Conservation (phyloP, 495 filamentous ascomycete species). For the Thermochaetoides thermophila region DNA sequence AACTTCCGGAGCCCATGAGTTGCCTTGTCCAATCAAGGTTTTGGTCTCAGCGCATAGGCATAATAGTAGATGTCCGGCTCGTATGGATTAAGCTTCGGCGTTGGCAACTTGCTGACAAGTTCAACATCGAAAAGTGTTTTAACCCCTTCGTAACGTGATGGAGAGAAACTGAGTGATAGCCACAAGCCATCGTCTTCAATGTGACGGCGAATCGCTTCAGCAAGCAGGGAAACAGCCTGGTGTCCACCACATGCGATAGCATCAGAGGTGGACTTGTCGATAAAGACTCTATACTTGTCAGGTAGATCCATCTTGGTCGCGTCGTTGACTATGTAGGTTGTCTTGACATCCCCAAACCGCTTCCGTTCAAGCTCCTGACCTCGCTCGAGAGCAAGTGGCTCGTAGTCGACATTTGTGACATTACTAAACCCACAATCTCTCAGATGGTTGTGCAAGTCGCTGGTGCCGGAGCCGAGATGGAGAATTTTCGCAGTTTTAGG, state of each 20-base stretch:
- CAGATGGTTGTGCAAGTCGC: conserved; percentile 25
- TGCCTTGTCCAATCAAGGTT: background rate
- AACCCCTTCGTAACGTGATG: conserved; percentile 16
- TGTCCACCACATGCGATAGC: conserved; percentile 24
- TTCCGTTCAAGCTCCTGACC: conserved; percentile 17
- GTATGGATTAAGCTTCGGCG: conserved; percentile 14
- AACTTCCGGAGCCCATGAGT: too few species aligned
- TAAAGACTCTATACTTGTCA: conserved; percentile 15
- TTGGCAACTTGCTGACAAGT: conserved; percentile 20
- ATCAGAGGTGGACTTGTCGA: conserved; percentile 31
- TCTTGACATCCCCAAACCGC: conserved; percentile 20
- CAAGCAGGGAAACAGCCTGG: conserved; percentile 17
- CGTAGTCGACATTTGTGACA: conserved; percentile 30
- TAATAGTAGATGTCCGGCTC: conserved; percentile 27
- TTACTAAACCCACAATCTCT: conserved; percentile 16
- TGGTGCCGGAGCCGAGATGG: conserved; percentile 28
- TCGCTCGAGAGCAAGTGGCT: conserved; percentile 23
- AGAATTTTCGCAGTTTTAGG: conserved; percentile 13
- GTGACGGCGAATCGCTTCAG: conserved; percentile 8
- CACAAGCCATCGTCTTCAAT: conserved; percentile 20
- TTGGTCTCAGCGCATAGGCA: conserved; percentile 23
- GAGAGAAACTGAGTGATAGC: conserved; percentile 29
- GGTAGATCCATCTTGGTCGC: conserved; percentile 14
- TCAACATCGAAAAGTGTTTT: conserved; percentile 18
- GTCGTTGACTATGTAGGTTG: conserved; percentile 23